Conservation (phyloP, 345 rosid genomes). For the Pelargonium nanum region DNA sequence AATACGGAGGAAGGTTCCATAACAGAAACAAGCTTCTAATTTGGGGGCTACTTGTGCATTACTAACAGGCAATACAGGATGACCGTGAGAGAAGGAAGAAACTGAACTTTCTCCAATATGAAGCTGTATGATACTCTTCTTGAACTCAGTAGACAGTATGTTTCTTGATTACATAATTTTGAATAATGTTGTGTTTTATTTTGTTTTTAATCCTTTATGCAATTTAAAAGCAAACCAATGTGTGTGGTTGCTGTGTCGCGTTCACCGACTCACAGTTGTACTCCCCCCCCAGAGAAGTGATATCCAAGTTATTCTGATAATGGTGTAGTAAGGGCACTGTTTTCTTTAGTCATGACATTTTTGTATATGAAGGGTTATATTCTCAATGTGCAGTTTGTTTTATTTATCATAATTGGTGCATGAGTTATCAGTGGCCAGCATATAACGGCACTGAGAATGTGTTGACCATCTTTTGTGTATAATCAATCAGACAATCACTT, state of each 20-base stretch:
- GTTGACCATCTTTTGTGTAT: no score
- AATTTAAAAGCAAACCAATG: no score
- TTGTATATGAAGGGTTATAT: no score
- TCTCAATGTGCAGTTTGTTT: not conserved
- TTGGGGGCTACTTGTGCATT: constrained; percentile 12
- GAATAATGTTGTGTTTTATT: not conserved
- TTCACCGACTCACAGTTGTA: not conserved
- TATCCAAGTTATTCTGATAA: not conserved
- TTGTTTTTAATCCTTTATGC: not conserved
- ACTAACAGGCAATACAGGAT: constrained; percentile 51
- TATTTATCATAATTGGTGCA: not conserved
- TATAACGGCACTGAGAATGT: no score
- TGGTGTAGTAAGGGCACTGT: not conserved
- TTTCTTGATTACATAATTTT: constrained; percentile 17
- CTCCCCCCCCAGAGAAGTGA: not conserved
- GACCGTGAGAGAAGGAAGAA: constrained; percentile 78
- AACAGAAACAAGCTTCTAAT: not conserved
- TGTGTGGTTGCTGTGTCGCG: not conserved
- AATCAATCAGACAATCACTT: no score
- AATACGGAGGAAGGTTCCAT: not conserved
- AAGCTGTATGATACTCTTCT: constrained; percentile 64
- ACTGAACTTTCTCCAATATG: constrained; percentile 75
- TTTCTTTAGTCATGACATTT: not conserved
- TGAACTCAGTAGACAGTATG: constrained; percentile 13
- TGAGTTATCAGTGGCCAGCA: no score